phyloP scores from a whole-genome alignment of 192 early-diverging fungal genomes.

The Coemansia sp. region DNA sequence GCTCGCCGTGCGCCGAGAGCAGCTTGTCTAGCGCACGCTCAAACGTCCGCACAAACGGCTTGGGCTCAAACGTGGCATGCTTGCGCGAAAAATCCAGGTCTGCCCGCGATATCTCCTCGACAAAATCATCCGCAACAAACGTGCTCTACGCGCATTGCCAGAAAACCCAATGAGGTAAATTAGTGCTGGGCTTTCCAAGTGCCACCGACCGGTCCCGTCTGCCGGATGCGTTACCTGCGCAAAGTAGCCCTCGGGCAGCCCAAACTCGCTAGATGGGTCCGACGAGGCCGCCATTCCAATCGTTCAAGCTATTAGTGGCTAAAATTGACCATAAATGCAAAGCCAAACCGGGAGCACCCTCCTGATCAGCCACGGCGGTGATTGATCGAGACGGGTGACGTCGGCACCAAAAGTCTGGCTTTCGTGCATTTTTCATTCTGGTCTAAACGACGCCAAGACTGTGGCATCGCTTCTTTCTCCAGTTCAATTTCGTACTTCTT shows the following conservation, averaged over 20 bases:
- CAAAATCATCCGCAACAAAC: conserved; percentile 55
- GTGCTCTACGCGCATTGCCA: conserved; percentile 33
- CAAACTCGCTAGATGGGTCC: conserved; percentile 49
- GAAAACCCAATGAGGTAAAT: neutral
- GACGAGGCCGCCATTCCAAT: conserved; percentile 6
- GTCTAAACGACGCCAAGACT: too few species aligned
- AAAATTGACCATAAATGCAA: too few species aligned
- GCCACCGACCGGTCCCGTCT: neutral
- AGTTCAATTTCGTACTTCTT: too few species aligned
- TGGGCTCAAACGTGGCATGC: conserved; percentile 73
- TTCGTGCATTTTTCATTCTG: neutral
- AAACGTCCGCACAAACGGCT: conserved; percentile 88
- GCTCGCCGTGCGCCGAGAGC: conserved; percentile 63
- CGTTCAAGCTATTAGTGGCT: neutral
- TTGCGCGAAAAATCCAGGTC: conserved; percentile 50
- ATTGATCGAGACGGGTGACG: neutral
- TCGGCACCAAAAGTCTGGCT: neutral
- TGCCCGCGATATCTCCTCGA: conserved; percentile 55
- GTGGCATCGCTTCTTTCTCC: too few species aligned
- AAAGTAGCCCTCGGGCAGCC: conserved; percentile 47
- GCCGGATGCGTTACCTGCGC: conserved; percentile 34
- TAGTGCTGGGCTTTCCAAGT: neutral
- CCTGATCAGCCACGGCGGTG: too few species aligned
- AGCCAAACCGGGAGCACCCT: too few species aligned
- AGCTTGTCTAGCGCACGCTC: conserved; percentile 83